Evolutionary conservation across 768 basidiomycete genomes (phyloP), one percentile per base, ranked within the genome.

Genomic region (Pisolithus microcarpus): DNA sequence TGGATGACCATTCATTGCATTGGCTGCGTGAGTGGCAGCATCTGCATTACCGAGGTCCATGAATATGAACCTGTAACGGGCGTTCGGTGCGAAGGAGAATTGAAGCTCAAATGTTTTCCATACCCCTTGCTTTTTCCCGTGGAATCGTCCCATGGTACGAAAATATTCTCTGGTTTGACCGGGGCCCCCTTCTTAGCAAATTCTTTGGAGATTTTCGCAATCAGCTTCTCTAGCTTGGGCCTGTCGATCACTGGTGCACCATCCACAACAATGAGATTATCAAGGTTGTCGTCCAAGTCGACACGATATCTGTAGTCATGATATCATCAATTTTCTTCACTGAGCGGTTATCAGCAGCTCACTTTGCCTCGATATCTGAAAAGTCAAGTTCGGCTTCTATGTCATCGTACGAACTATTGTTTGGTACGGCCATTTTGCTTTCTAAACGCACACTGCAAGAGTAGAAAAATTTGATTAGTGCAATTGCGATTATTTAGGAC

Each of bases 71-170:
- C 92, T 95, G 56, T 2, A 52, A 13, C 36, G 48, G 23, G 37
- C 38, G 36, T 43, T 55, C 16, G 56, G 38, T 16, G 23, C 46
- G 11, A 28, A 6, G 45, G 19, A 36, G 16, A 48, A 54, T 52
- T 7, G 23, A 34, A 51, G 34, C 38, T 31, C 28, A 46, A 23
- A 51, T 30, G 21, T 30, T 15, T 18, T 37, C 64, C 77, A 61
- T 65, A 94, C 94, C 96, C 96, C 74, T 93, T 93, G 75, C 88
- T 91, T 70, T 91, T 90, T 26, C 82, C 88, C 7, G 77, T 78
- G 46, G 75, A 62, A 50, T 88, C 80, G 62, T 94, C 85, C 89
- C 91, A 95, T 26, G 95, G 93, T 68, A 97, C 79, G 56, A 77
- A 82, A 56, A 97, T 84, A 58, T 85, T 82, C 46, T 87, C 86